A percentile compares a stretch with the other conserved stretches of the same genome.
These are phyloP conservation scores for Sporothrix globosa DNA, from an alignment of 2,329 filamentous ascomycete genomes.

Conservation along the genomic window DNA sequence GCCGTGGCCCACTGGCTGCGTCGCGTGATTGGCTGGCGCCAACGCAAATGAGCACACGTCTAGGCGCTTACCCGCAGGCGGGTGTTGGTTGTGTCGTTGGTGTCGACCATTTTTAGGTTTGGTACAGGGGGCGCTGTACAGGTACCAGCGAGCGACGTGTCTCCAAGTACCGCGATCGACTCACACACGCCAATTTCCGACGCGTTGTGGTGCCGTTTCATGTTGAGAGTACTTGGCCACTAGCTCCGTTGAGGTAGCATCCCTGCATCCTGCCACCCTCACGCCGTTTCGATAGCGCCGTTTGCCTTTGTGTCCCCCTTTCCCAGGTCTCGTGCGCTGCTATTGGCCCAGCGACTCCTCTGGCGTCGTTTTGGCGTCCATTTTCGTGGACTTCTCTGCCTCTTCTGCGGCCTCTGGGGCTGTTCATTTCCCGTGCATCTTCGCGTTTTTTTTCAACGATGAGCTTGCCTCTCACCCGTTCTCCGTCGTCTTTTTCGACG, in stretches of 20 bases:
- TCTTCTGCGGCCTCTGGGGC: neutral
- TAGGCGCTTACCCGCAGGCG: slow-evolving; percentile 8
- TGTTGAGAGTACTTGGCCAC: slow-evolving; percentile 19
- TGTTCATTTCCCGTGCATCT: slow-evolving; percentile 13
- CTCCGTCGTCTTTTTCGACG: neutral
- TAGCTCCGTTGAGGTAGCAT: slow-evolving; percentile 16
- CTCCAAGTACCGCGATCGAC: neutral
- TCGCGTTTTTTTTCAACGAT: neutral
- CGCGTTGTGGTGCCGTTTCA: slow-evolving; percentile 25
- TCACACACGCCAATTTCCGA: neutral
- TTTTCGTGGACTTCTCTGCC: too few relatives aligned
- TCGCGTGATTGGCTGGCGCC: slow-evolving; percentile 20
- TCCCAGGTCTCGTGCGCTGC: slow-evolving; percentile 1
- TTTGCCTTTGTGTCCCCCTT: neutral
- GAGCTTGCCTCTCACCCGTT: neutral
- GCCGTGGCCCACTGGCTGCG: neutral
- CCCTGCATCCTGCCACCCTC: neutral
- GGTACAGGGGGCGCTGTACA: neutral
- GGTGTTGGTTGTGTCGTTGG: neutral
- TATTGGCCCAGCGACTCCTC: neutral
- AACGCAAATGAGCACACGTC: slow-evolving; percentile 22
- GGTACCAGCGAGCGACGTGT: neutral
- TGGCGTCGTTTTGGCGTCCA: neutral
- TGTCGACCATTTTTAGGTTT: slow-evolving; percentile 14
- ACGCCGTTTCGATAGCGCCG: slow-evolving; percentile 5